Evolutionary conservation across 2,329 filamentous ascomycete species (phyloP).

Genomic region (Penicillium sp.): DNA sequence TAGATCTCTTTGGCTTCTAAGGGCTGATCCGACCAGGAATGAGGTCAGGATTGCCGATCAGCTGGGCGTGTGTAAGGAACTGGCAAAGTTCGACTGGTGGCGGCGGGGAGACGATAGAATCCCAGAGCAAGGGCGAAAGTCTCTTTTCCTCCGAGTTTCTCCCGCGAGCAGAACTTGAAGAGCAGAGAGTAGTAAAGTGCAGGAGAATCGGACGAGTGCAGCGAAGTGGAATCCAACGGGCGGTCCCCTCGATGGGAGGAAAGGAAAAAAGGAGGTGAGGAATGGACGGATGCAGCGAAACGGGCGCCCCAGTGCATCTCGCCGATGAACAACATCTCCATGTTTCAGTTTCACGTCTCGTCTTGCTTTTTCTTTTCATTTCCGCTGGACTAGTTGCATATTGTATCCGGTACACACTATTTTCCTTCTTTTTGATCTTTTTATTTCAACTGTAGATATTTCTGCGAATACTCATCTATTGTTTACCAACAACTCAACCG

Average conservation of each 20-base stretch:
- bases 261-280: constrained; percentile 18
- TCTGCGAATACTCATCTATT: no score
- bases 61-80: constrained; percentile 2
- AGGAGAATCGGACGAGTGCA: constrained; percentile 10
- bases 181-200: neutral
- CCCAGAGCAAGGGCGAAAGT: neutral
- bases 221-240: neutral
- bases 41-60: constrained; percentile 27
- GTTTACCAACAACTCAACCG: no score
- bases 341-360: constrained; percentile 16
- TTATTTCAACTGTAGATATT: no score
- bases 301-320: constrained; percentile 6
- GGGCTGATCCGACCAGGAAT: constrained; percentile 8
- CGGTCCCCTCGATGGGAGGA: neutral
- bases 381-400: neutral
- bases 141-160: neutral
- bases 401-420: neutral
- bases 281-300: constrained; percentile 30
- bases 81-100: neutral
- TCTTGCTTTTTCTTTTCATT: constrained; percentile 2
- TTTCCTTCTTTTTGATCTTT: neutral
- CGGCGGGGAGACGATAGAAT: neutral
- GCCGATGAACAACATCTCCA: constrained; percentile 7
- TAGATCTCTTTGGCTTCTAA: neutral
- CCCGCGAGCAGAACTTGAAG: constrained; percentile 3